Evolutionary conservation across 2,329 filamentous ascomycete species (phyloP), one percentile per base, ranked within the genome.

Genomic region (Phoma sp.): DNA sequence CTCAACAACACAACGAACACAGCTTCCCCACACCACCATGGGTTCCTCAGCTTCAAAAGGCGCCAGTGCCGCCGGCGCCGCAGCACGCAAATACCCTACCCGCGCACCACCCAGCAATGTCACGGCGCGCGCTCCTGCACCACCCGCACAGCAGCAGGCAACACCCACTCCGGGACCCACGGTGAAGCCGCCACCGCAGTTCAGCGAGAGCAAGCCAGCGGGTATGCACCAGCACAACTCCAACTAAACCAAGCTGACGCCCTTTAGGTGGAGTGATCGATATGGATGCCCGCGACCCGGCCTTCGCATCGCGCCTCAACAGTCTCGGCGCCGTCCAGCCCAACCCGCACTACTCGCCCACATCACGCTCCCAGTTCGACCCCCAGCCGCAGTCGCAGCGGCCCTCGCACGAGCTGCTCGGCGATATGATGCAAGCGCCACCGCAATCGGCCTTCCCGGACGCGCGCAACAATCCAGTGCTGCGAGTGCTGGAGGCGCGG

Each of bases 261-360:
- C 6, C 25, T n/a, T 1, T 10, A 55, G 17, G 17, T 37, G 15
- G 25, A 83, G 83, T 81, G 44, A 82, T 87, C 58, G 82, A 86
- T 63, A 78, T 85, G 65, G 85, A 88, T 67, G 84, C 80, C 51
- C 81, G 80, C 55, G 85, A 88, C 68, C 84, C 85, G 1, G 78
- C 83, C 68, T 94, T 82, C 85, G 90, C 93, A 81, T 88, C 86
- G 71, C 96, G 92, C 61, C 90, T 98, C 59, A 89, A 87, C 65
- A 77, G 76, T 40, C 77, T 88, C 54, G 85, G 85, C 52, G 81
- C 84, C 50, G 85, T 87, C 7, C 81, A 80, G 49, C 83, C 84
- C 27, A 82, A 81, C 55, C 83, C 83, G 2, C 84, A 84, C 24
- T 77, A 81, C 58, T 86, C 84, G 10, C 76, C 80, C 31, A 80